phyloP scores from a whole-genome alignment of 2,329 filamentous ascomycete genomes.

The Ascochyta koolunga region DNA sequence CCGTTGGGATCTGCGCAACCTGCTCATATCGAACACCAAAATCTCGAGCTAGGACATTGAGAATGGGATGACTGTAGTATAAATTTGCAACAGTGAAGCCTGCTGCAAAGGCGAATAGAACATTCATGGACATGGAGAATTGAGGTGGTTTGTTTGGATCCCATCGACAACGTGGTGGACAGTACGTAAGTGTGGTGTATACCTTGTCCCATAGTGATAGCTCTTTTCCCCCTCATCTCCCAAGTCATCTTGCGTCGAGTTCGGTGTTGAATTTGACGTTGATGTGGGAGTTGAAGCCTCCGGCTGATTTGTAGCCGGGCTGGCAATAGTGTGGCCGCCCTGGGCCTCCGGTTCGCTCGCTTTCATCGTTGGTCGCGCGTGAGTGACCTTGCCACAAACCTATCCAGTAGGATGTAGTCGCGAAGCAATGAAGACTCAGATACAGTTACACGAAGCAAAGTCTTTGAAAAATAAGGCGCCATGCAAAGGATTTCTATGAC shows the following conservation, averaged over 20 bases:
- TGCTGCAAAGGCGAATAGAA: conserved; percentile 71
- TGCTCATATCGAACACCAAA: conserved; percentile 74
- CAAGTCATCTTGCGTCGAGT: neutral
- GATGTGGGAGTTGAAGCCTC: neutral
- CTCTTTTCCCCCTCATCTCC: neutral
- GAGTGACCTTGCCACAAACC: neutral
- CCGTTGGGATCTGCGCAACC: conserved; percentile 71
- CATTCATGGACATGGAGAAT: conserved; percentile 71
- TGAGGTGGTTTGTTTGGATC: conserved; percentile 68
- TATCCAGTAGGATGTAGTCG: neutral
- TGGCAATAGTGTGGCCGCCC: neutral
- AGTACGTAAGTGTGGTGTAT: conserved; percentile 58
- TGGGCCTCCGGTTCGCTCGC: conserved; percentile 3
- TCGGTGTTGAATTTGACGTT: neutral
- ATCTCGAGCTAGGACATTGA: conserved; percentile 74
- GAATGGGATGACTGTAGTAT: conserved; percentile 81
- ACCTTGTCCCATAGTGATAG: conserved; percentile 27
- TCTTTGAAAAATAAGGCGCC: neutral
- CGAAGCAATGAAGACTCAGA: neutral
- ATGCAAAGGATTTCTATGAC: conserved; percentile 19
- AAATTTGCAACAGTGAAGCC: conserved; percentile 80
- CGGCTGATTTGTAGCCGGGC: neutral
- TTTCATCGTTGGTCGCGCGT: conserved; percentile 11
- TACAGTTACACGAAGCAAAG: neutral
- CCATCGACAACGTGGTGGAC: conserved; percentile 71